phyloP scores from a whole-genome alignment of 768 basidiomycete genomes.

The Lactarius pseudohatsudake region DNA sequence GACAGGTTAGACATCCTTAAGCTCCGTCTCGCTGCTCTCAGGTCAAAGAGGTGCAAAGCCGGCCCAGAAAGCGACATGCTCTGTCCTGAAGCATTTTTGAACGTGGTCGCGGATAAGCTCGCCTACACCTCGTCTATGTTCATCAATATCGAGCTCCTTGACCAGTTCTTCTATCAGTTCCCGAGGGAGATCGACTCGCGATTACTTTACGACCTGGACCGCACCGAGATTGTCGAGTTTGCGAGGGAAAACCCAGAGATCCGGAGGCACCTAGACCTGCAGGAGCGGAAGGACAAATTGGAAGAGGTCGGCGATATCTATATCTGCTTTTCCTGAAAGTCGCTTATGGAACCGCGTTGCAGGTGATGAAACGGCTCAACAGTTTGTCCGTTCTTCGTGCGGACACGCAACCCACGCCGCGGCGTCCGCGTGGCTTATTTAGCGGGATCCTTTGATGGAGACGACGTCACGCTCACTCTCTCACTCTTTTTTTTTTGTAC shows the following conservation, averaged over 20 bases:
- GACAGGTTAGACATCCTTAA: conserved; percentile 83
- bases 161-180: conserved; percentile 99
- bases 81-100: conserved; percentile 96
- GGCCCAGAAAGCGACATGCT: conserved; percentile 88
- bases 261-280: conserved; percentile 82
- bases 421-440: conserved; percentile 78
- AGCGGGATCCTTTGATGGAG: conserved; percentile 61
- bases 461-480: neutral
- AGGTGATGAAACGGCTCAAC: conserved; percentile 97
- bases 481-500: neutral
- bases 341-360: neutral
- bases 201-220: conserved; percentile 89
- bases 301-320: conserved; percentile 65
- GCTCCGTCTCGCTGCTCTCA: conserved; percentile 81
- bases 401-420: conserved; percentile 71
- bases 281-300: conserved; percentile 92
- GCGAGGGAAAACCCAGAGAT: conserved; percentile 92
- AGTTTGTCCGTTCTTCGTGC: conserved; percentile 85
- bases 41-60: conserved; percentile 81
- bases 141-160: conserved; percentile 96
- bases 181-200: conserved; percentile 96
- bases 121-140: conserved; percentile 97
- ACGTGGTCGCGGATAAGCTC: conserved; percentile 95
- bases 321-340: neutral
- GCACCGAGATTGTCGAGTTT: conserved; percentile 85